phyloP scores from a whole-genome alignment of 768 basidiomycete genomes.

The Sporobolomyces pararoseus region DNA sequence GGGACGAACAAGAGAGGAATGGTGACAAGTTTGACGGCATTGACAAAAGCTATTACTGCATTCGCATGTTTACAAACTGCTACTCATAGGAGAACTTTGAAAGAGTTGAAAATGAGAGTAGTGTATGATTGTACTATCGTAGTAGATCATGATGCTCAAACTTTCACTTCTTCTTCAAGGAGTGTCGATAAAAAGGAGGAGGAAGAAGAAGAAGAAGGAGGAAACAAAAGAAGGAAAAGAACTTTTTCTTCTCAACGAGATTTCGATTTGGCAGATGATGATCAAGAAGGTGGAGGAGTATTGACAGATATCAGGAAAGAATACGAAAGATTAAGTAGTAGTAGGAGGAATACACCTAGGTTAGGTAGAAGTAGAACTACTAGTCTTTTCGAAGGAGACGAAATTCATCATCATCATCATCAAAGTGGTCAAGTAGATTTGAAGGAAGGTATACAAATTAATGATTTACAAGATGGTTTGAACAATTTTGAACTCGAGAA shows the following conservation, averaged over 20 bases:
- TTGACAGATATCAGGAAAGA: conserved; percentile 34
- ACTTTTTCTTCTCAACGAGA: background rate
- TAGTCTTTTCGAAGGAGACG: too few relatives aligned
- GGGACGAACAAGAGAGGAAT: conserved; percentile 42
- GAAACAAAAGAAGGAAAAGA: background rate
- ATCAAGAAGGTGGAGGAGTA: conserved; percentile 1
- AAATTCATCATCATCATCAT: too few relatives aligned
- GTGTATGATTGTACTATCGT: conserved; percentile 50
- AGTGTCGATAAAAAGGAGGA: conserved; percentile 4
- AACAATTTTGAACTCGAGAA: too few relatives aligned
- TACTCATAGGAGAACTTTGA: conserved; percentile 48
- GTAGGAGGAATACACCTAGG: background rate
- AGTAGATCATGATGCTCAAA: conserved; percentile 38
- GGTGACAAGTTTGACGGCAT: conserved; percentile 45
- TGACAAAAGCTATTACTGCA: conserved; percentile 52
- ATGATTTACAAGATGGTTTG: too few relatives aligned
- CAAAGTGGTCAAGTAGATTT: too few relatives aligned
- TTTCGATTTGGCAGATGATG: background rate
- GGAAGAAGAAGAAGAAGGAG: background rate
- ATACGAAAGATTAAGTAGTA: conserved; percentile 12
- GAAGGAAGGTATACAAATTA: background rate
- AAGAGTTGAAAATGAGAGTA: conserved; percentile 47
- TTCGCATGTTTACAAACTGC: conserved; percentile 51
- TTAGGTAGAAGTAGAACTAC: conserved; percentile 16
- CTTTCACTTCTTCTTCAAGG: too few relatives aligned